Evolutionary conservation across 2,329 filamentous ascomycete genomes (phyloP).

Genomic region (Stromatinia cepivora): DNA sequence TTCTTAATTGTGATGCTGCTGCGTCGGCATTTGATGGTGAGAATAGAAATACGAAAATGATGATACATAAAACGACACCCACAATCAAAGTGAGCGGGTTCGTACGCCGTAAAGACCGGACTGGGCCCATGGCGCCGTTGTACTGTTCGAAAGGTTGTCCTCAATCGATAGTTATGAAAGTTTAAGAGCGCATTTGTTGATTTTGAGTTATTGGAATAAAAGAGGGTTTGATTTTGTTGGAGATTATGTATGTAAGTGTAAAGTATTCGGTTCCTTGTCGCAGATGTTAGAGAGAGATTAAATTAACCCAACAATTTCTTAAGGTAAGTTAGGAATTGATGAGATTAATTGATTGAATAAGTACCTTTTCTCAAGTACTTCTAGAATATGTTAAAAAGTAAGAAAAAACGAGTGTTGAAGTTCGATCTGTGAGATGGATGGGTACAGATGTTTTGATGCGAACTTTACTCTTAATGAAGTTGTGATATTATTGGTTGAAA

Average conservation of each 20-base stretch:
- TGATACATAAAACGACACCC: conserved; percentile 69
- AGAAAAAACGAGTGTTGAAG: conserved; percentile 13
- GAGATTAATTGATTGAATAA: background rate
- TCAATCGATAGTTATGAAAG: conserved; percentile 32
- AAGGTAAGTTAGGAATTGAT: background rate
- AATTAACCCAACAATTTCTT: conserved; percentile 7
- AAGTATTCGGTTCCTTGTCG: conserved; percentile 8
- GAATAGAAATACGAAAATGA: conserved; percentile 66
- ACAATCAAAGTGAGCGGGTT: conserved; percentile 75
- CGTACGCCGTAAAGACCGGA: conserved; percentile 73
- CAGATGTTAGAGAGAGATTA: background rate
- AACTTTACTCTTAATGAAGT: background rate
- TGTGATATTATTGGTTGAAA: background rate
- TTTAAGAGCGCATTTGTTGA: conserved; percentile 32
- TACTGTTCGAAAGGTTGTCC: conserved; percentile 33
- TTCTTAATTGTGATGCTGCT: conserved; percentile 50
- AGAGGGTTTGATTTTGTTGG: background rate
- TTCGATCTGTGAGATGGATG: background rate
- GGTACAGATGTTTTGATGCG: background rate
- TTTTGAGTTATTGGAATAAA: background rate
- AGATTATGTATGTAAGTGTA: background rate
- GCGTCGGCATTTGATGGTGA: conserved; percentile 52
- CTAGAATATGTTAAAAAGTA: background rate
- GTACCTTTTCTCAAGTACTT: background rate
- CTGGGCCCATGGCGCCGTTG: conserved; percentile 53